Base-by-base conservation (phyloP, 1,284 basidiomycete genomes). In the Volvariella volvacea region DNA sequence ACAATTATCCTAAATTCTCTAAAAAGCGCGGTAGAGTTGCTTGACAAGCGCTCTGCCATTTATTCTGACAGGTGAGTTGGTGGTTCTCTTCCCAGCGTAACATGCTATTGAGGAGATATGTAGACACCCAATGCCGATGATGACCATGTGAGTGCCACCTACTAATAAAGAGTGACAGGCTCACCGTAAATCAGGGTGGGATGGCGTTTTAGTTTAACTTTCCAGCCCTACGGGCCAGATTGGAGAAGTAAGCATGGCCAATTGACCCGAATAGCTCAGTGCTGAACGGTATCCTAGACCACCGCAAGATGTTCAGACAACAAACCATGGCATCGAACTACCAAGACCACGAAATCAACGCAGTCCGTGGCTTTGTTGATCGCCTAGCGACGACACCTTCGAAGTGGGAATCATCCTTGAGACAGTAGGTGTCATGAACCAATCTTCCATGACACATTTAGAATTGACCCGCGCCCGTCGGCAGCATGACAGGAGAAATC, bases 21-120 rank as follows among this genome's bases (percentile, higher is more conserved):
- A 8, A 38, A 45, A 37, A 43, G 31, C 10, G 43, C 46, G 3
- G 45, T 45, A 15, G 52, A 53, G 14, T 32, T 57, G 3, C 43
- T 57, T 8, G 53, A 52, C 9, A 54, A 52, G 28, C 46, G 53
- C 2, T 52, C 51, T 6, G 33, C 34, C 10, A 54, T 48, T 32
- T 55, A 54, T 32, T 57, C 55, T 20, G 51, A 53, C 33, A 45
- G 55, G n/a, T 36, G 19, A 7, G 34, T 36, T 6, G 4, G 7
- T 36, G n/a, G 6, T 36, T 15, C 34, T 36, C n/a, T n/a, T n/a
- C n/a, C n/a, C n/a, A n/a, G n/a, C n/a, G 6, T 15, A 8, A 7
- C 25, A 28, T 12, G 12, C 6, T 28, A 12, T 6, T 28, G 12
- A 6, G 8, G 15, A 4, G 15, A 36, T 7, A 16, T 36, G n/a